These are phyloP conservation scores for Saccharomycopsis capsularis DNA, from an alignment of 805 yeast species.

Conservation along the genomic window DNA sequence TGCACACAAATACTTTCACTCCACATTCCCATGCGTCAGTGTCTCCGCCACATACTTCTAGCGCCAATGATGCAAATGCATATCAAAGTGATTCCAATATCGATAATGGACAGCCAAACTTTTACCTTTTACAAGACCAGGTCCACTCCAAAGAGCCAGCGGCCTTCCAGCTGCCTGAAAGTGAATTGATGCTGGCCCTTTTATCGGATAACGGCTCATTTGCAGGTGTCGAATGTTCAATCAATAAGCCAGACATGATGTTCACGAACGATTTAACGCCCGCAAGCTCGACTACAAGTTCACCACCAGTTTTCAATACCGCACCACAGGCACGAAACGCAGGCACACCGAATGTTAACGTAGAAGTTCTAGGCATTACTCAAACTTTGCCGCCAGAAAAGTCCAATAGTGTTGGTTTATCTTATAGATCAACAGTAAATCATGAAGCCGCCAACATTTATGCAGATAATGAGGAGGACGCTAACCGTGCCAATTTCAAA, in stretches of 20 bases:
- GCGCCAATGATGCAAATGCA: not conserved
- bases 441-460: not conserved
- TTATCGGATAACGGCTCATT: too few relatives aligned
- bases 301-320: slow-evolving; percentile 7
- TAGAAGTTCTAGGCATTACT: not conserved
- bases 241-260: too few relatives aligned
- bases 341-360: not conserved
- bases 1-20: slow-evolving; percentile 6
- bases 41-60: slow-evolving; percentile 12
- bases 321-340: not conserved
- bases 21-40: slow-evolving; percentile 14
- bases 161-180: not conserved
- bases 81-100: not conserved
- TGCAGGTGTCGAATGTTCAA: too few relatives aligned
- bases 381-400: not conserved
- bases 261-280: not conserved
- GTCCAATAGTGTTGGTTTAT: not conserved
- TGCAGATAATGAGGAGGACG: too few relatives aligned
- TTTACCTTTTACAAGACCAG: not conserved
- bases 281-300: not conserved
- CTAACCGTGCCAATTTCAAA: too few relatives aligned
- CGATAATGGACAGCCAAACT: not conserved
- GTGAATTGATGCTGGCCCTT: not conserved
- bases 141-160: not conserved
- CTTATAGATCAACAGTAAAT: not conserved